Conservation (phyloP, 768 basidiomycete genomes). For the Rhizopogon vesiculosus region DNA sequence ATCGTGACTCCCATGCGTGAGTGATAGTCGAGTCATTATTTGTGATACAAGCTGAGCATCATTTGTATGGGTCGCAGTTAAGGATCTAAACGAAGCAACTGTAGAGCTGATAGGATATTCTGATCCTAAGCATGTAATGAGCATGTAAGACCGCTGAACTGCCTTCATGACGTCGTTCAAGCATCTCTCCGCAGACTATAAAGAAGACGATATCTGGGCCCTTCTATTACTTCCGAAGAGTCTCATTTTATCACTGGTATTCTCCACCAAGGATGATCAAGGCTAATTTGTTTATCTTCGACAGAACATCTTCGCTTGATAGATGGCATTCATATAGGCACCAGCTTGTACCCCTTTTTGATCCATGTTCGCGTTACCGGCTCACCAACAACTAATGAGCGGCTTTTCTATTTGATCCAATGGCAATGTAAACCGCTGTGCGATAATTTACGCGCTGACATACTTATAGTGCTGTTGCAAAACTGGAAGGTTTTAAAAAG, state of each 20-base stretch:
- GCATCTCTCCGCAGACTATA: not conserved
- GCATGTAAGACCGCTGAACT: not conserved
- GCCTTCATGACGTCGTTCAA: not conserved
- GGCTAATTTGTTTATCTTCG: too few species aligned
- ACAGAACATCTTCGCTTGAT: too few species aligned
- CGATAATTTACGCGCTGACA: too few species aligned
- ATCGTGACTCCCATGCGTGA: constrained; percentile 22
- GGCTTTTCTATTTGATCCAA: too few species aligned
- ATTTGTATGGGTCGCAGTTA: not conserved
- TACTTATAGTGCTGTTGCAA: too few species aligned
- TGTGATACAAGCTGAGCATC: not conserved
- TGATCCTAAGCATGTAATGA: not conserved
- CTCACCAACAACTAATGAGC: too few species aligned
- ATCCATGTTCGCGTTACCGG: too few species aligned
- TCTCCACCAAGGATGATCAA: too few species aligned
- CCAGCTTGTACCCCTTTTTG: too few species aligned
- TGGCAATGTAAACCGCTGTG: too few species aligned
- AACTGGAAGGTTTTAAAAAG: too few species aligned
- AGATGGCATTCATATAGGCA: too few species aligned
- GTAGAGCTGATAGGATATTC: not conserved
- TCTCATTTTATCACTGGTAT: constrained; percentile 23
- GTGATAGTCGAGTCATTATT: not conserved
- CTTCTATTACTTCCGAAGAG: constrained; percentile 23
- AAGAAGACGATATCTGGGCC: constrained; percentile 21
- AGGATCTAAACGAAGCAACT: not conserved